A percentile compares a stretch with the other conserved stretches of the same genome.
These are phyloP conservation scores for Piromyces finnis DNA, from an alignment of 192 early-diverging fungal genomes.

Conservation along the genomic window DNA sequence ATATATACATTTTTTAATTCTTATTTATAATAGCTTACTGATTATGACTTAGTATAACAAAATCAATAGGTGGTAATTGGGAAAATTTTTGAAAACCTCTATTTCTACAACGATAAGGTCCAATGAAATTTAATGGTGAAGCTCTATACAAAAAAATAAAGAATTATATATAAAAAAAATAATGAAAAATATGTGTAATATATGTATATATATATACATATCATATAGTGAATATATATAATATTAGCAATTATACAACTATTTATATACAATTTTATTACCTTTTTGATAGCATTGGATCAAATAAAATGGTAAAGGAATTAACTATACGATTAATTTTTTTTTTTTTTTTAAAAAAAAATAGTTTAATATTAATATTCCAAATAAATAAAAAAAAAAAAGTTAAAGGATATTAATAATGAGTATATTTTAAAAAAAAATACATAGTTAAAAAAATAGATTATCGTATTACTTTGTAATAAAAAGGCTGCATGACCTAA, in stretches of 20 bases:
- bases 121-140: constrained; percentile 44
- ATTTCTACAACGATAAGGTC: constrained; percentile 44
- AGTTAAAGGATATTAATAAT: not conserved
- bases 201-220: not conserved
- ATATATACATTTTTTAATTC: no score
- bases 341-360: no score
- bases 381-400: not conserved
- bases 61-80: constrained; percentile 49
- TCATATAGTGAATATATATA: not conserved
- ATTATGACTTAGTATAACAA: constrained; percentile 64
- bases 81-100: not conserved
- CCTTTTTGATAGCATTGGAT: constrained; percentile 54
- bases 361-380: no score
- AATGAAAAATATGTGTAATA: not conserved
- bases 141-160: not conserved
- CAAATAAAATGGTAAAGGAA: constrained; percentile 43
- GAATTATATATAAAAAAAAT: not conserved
- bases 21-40: constrained; percentile 13
- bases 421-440: not conserved
- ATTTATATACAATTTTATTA: constrained; percentile 7
- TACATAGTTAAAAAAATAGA: not conserved
- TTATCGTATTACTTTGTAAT: constrained; percentile 19
- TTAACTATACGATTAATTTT: constrained; percentile 9
- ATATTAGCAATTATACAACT: no score
- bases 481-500: constrained; percentile 45